Base-by-base conservation (phyloP, 225 moss, liverwort and hornwort genomes). In the Straminergon stramineum region DNA sequence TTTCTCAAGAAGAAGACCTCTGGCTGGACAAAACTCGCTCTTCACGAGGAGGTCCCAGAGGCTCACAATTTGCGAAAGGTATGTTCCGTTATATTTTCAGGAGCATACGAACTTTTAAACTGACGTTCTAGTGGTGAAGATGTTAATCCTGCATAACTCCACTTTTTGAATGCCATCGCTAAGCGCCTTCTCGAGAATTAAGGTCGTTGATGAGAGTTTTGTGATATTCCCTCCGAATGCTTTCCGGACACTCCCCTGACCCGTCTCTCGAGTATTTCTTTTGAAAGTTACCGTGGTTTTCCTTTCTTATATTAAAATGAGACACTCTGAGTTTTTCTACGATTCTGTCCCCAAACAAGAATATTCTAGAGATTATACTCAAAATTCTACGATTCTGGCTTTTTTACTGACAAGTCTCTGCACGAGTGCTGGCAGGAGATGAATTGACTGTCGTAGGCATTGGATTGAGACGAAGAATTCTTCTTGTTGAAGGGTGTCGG, bases 401-500 rank as follows among this genome's bases (percentile, higher is more conserved):
- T 31, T 57, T 53, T 75, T 22, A 51, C 88, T 94, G 79, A 92
- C 81, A 74, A 92, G 66, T 70, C 77, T 67, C 77, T 82, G 76
- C 62, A 39, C 45, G 89, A 82, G 69, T 79, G 88, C 77, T 93
- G 90, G 90, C 95, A 92, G 96, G 92, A 91, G 92, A 95, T 82
- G 97, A 94, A 77, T 60, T 15, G 84, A 91, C 90, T 37, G 83
- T 91, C 64, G 88, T 91, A 89, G 92, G 93, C 88, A 91, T 99
- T 84, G 94, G 97, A 91, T 96, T 93, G 97, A 97, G 99, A 91
- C 94, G 96, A 85, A 92, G 96, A 92, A 95, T 99, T 89, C 92
- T 99, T 56, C 90, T 99, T 67, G 97, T 95, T 66, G 97, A 99
- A 94, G 96, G 94, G 76, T 94, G 95, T 92, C 97, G 96, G 65